phyloP scores from a whole-genome alignment of 2,329 filamentous ascomycete species.

The Diaporthe ampelina region DNA sequence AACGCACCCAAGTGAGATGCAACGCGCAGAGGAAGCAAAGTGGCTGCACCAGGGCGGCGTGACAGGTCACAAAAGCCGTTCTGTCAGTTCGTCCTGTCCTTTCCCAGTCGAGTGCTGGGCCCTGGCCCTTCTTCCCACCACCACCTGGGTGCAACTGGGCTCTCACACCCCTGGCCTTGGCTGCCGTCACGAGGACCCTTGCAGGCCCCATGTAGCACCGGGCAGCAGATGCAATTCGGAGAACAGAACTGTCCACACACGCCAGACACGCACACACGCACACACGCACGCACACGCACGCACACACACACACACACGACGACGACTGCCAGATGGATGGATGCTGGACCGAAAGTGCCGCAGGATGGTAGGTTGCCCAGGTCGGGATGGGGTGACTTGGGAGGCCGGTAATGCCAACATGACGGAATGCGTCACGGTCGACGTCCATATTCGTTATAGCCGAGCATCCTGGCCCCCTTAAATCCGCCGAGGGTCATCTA shows the following conservation, averaged over 20 bases:
- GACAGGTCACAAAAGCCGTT: constrained; percentile 26
- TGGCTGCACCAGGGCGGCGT: constrained; percentile 23
- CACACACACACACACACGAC: neutral
- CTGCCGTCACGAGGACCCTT: constrained; percentile 34
- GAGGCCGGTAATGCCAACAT: constrained; percentile 15
- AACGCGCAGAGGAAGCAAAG: neutral
- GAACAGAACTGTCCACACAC: neutral
- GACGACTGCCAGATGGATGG: neutral
- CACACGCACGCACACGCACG: too few relatives aligned
- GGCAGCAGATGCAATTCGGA: constrained; percentile 25
- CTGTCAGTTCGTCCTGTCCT: constrained; percentile 12
- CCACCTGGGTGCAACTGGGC: neutral
- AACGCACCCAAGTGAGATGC: constrained; percentile 28
- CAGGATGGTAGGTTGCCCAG: constrained; percentile 17
- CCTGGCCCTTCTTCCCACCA: neutral
- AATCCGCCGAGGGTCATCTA: constrained; percentile 28
- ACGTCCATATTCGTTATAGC: constrained; percentile 30
- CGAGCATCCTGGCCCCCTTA: constrained; percentile 10
- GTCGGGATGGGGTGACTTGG: constrained; percentile 30
- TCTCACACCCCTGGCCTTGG: constrained; percentile 15
- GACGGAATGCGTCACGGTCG: constrained; percentile 25
- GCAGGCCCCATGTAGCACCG: neutral
- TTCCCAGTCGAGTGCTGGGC: neutral
- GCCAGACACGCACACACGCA: too few relatives aligned
- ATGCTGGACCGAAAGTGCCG: constrained; percentile 33